A percentile compares a stretch with the other conserved stretches of the same genome.
phyloP scores from a whole-genome alignment of 331 rosid genomes.

The Cydonia oblonga region DNA sequence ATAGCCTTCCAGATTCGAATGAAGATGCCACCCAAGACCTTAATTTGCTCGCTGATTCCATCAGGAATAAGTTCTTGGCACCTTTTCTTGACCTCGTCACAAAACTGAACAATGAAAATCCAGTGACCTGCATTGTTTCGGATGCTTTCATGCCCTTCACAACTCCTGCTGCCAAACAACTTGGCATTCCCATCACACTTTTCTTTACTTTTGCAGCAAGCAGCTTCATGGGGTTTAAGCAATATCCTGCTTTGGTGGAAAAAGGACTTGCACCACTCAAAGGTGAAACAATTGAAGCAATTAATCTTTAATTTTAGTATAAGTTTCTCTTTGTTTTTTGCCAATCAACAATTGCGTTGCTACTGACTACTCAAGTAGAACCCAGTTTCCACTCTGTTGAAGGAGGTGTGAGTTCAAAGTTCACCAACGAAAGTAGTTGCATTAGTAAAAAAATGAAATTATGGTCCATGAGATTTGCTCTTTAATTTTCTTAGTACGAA shows the following conservation, averaged over 20 bases:
- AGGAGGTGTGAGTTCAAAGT: no score
- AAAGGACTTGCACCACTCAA: slow-evolving; percentile 11
- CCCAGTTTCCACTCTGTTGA: no score
- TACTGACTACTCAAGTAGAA: no score
- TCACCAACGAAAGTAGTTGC: no score
- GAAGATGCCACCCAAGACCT: slow-evolving; percentile 7
- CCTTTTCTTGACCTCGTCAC: not conserved
- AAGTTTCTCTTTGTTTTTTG: not conserved
- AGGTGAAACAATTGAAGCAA: not conserved
- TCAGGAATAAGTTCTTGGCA: not conserved
- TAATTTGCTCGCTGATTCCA: not conserved
- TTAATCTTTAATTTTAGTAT: not conserved
- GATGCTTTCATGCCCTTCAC: not conserved
- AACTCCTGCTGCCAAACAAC: not conserved
- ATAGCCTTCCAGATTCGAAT: slow-evolving; percentile 2
- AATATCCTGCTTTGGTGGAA: not conserved
- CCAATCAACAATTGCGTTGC: no score
- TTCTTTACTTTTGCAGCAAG: slow-evolving; percentile 5
- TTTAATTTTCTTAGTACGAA: no score
- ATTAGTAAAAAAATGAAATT: no score
- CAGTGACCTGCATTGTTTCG: slow-evolving; percentile 1
- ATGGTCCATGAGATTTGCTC: no score
- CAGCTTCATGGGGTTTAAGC: not conserved
- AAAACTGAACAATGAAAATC: not conserved
- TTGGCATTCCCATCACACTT: not conserved